A percentile compares a stretch with the other conserved stretches of the same genome.
Evolutionary conservation across 306 rosid genomes (phyloP).

Genomic region (Luffa acutangula): DNA sequence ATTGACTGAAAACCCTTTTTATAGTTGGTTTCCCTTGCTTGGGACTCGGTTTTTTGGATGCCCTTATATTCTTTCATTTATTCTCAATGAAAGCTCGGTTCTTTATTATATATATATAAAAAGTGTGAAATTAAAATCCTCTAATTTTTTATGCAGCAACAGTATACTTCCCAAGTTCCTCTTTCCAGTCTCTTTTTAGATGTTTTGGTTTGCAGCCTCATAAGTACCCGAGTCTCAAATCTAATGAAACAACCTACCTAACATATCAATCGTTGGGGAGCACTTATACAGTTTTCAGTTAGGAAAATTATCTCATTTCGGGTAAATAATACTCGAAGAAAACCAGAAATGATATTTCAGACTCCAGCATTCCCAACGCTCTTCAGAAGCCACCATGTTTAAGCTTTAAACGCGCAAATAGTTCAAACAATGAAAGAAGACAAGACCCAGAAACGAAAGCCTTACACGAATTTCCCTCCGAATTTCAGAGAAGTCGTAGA

Average conservation of each 20-base stretch:
- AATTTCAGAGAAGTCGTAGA: slow-evolving; percentile 74
- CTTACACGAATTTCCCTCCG: slow-evolving; percentile 89
- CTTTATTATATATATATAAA: too few species aligned
- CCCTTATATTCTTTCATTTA: too few species aligned
- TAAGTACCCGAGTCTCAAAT: background rate
- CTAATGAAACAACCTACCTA: background rate
- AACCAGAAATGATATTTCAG: background rate
- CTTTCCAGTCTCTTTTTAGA: background rate
- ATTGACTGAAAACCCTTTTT: too few species aligned
- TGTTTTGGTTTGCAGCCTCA: background rate
- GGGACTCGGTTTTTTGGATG: too few species aligned
- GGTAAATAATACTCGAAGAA: background rate
- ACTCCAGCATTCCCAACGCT: background rate
- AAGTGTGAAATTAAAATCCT: background rate
- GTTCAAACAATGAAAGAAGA: background rate
- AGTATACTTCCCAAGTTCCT: background rate
- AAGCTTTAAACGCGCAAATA: background rate
- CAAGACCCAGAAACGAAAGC: background rate
- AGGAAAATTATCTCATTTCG: background rate
- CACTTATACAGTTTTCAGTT: background rate
- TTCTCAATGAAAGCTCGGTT: too few species aligned
- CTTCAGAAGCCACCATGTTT: background rate
- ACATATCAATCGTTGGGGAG: background rate
- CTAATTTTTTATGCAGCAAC: background rate
- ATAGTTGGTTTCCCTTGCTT: too few species aligned